Base-by-base conservation (phyloP, 371 early-diverging fungal genomes). In the Capillidium rhysosporum region DNA sequence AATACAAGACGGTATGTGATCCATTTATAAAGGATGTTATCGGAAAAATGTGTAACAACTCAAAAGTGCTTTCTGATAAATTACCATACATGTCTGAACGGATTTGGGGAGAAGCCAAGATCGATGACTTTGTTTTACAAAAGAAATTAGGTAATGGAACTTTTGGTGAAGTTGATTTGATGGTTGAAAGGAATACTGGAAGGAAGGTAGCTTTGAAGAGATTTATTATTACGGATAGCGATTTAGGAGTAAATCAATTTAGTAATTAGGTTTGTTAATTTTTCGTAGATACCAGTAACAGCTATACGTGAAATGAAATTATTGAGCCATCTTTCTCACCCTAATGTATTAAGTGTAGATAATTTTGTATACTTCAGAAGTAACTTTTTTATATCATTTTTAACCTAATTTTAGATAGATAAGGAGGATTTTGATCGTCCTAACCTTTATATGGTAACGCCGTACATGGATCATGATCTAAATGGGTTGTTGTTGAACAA, bases 241-340 rank as follows among this genome's bases (percentile, higher is more conserved):
- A 85, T 57, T 95, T 92, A 55, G 95, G 95, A 23, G 83, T 81
- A 69, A 52, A 76, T 41, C 4, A 46, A 4, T 49, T 38, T 49
- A 39, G 48, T 18, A 14, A 43, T 18, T 8, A 1, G 23, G 54
- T 3, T 1, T 21, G 45, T n/a, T 49, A n/a, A 56, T 20, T 20
- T 21, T 25, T 24, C 12, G 40, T 61, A 83, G 72, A 71, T 95
- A 57, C 96, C 97, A 0, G 87, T 94, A 54, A 97, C 96, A 1
- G 90, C 92, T 24, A 75, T 97, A 46, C 77, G 98, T 48, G 98
- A 98, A 64, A 91, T 97, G 60, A 84, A 86, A 62, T 74, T 93
- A 52, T 66, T 98, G 41, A 82, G 86, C 57, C 70, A 78, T 34
- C 67, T 94, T 26, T 63, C 63, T 28, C 93, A 95, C 60, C 71